A percentile compares a stretch with the other conserved stretches of the same genome.
phyloP scores from a whole-genome alignment of 805 yeast genomes.

The Pichia deserticola region DNA sequence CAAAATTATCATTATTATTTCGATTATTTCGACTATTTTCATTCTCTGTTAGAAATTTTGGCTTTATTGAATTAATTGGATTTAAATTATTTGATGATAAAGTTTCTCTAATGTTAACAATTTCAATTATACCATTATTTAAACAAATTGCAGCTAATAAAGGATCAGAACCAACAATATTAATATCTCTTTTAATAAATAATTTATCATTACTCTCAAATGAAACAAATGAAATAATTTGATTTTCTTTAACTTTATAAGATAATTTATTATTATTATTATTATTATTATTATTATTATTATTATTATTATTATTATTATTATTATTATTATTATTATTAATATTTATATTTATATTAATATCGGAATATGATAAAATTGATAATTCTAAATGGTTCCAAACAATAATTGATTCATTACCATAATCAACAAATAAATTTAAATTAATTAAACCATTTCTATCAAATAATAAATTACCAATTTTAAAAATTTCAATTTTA shows the following conservation, averaged over 20 bases:
- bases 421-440: constrained; percentile 26
- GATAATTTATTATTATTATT: constrained; percentile 1
- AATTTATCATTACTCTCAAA: constrained; percentile 19
- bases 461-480: constrained; percentile 5
- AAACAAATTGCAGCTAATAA: constrained; percentile 28
- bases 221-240: constrained; percentile 16
- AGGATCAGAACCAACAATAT: constrained; percentile 26
- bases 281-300: constrained; percentile 1
- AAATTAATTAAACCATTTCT: background rate
- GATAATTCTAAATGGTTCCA: constrained; percentile 15
- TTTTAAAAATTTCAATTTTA: constrained; percentile 3
- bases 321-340: constrained; percentile 1
- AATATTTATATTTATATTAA: no score
- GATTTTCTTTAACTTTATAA: constrained; percentile 1
- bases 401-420: constrained; percentile 21
- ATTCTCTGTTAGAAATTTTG: constrained; percentile 17
- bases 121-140: constrained; percentile 33
- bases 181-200: constrained; percentile 10
- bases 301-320: constrained; percentile 1
- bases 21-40: constrained; percentile 6
- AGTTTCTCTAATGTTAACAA: constrained; percentile 34
- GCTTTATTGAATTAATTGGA: constrained; percentile 16
- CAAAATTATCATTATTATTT: background rate
- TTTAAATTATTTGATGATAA: constrained; percentile 8
- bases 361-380: constrained; percentile 14